Conservation (phyloP, 495 filamentous ascomycete species). For the Lophiotrema nucula region DNA sequence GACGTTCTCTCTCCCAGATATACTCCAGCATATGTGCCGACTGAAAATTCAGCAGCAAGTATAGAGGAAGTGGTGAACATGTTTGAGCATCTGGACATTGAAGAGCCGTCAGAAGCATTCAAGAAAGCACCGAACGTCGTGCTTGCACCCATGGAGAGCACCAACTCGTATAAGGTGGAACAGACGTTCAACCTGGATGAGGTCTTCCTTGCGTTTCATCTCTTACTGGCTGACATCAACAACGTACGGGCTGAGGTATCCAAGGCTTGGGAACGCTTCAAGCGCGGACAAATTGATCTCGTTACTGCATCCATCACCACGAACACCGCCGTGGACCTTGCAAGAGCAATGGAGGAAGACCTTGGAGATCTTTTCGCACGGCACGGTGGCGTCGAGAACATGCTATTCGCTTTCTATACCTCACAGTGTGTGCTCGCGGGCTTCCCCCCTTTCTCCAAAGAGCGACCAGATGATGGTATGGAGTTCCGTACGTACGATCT, state of each 20-base stretch:
- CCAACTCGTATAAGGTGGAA: not conserved
- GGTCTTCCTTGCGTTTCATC: not conserved
- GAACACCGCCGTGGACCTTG: slow-evolving; percentile 47
- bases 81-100: slow-evolving; percentile 38
- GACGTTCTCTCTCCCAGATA: not conserved
- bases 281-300: slow-evolving; percentile 36
- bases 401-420: slow-evolving; percentile 10
- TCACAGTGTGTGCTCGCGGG: not conserved
- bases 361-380: slow-evolving; percentile 16
- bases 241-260: not conserved
- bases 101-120: slow-evolving; percentile 45
- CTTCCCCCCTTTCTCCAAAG: not conserved
- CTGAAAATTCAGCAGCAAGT: not conserved
- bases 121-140: slow-evolving; percentile 36
- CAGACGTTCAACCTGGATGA: not conserved
- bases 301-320: slow-evolving; percentile 42
- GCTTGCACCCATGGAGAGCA: not conserved
- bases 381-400: slow-evolving; percentile 30
- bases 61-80: slow-evolving; percentile 27
- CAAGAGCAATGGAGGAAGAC: slow-evolving; percentile 41
- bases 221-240: not conserved
- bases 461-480: not conserved
- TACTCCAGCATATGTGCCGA: not conserved
- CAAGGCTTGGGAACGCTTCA: slow-evolving; percentile 32
- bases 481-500: not conserved